phyloP scores from a whole-genome alignment of 805 yeast species.

The Saccharomyces jurei region DNA sequence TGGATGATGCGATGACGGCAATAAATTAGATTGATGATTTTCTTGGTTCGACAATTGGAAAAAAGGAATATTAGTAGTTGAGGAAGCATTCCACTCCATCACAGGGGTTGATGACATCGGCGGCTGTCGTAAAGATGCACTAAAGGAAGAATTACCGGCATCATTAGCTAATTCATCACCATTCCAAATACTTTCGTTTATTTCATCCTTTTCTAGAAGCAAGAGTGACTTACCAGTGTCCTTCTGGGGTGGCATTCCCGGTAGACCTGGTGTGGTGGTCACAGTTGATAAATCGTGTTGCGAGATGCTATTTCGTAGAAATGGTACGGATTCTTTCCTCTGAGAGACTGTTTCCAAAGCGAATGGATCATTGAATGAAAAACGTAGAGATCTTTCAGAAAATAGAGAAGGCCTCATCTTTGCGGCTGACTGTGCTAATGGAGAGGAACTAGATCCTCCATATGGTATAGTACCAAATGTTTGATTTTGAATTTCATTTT shows the following conservation, averaged over 20 bases:
- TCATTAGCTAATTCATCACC: conserved; percentile 25
- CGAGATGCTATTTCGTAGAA: not conserved
- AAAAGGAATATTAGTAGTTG: not conserved
- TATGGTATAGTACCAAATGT: not conserved
- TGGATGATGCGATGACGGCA: not conserved
- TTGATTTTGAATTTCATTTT: not conserved
- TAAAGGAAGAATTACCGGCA: conserved; percentile 20
- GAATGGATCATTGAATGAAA: conserved; percentile 57
- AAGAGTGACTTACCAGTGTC: conserved; percentile 37
- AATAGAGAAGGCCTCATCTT: not conserved
- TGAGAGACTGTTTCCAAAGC: conserved; percentile 10
- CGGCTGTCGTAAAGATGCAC: conserved; percentile 17
- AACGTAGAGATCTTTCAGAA: conserved; percentile 34
- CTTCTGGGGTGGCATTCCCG: conserved; percentile 5
- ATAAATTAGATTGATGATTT: conserved; percentile 1
- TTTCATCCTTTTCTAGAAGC: conserved; percentile 34
- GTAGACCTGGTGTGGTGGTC: conserved; percentile 6
- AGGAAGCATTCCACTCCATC: conserved; percentile 24
- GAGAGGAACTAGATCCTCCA: not conserved
- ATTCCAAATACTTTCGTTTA: conserved; percentile 31
- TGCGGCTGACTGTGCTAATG: not conserved
- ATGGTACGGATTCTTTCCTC: not conserved
- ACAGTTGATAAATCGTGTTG: conserved; percentile 6
- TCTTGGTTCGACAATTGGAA: not conserved
- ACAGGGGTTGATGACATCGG: conserved; percentile 24